Conservation (phyloP, 306 rosid species). For the Dicorynia guianensis region DNA sequence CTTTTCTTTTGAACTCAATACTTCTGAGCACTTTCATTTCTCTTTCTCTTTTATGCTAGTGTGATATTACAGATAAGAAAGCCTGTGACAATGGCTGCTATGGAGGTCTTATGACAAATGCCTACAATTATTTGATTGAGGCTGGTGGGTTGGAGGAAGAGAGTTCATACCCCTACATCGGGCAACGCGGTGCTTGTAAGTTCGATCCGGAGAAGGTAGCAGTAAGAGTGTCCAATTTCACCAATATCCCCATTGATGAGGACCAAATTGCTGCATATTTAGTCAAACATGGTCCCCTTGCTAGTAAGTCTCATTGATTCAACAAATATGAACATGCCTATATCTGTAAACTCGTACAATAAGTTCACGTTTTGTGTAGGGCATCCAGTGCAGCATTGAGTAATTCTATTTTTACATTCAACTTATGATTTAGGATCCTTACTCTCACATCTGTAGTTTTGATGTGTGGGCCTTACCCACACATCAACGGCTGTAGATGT, state of each 20-base stretch:
- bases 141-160: conserved; percentile 89
- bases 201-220: conserved; percentile 60
- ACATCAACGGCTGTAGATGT: too few relatives aligned
- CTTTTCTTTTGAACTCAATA: not conserved
- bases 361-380: too few relatives aligned
- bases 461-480: too few relatives aligned
- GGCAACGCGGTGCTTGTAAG: conserved; percentile 61
- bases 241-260: conserved; percentile 70
- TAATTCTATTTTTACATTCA: too few relatives aligned
- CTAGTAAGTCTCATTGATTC: conserved; percentile 49
- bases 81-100: conserved; percentile 75
- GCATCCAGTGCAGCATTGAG: too few relatives aligned
- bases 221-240: conserved; percentile 66
- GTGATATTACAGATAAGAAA: conserved; percentile 58
- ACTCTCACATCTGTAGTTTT: too few relatives aligned
- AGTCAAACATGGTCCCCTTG: conserved; percentile 82
- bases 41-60: conserved; percentile 48
- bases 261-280: conserved; percentile 80
- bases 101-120: conserved; percentile 95
- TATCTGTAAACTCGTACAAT: too few relatives aligned
- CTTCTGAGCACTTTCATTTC: not conserved
- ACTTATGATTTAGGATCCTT: too few relatives aligned
- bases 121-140: conserved; percentile 75
- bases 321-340: not conserved
- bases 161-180: conserved; percentile 71